phyloP scores from a whole-genome alignment of 2,329 filamentous ascomycete species.

The Cercospora brassicicola region DNA sequence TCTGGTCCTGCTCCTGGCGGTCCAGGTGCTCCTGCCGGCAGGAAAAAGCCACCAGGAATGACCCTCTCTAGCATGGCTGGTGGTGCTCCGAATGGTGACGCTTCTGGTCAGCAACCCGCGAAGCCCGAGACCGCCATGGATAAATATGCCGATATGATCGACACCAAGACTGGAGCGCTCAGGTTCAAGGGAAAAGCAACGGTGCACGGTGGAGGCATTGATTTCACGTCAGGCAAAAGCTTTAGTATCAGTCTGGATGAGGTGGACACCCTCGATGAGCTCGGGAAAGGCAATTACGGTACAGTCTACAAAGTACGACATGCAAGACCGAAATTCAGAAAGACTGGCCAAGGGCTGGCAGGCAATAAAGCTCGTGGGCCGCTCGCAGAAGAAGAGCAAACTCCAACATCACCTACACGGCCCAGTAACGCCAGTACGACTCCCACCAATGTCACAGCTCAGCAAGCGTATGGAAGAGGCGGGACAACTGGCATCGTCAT shows the following conservation, averaged over 20 bases:
- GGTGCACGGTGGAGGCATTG: constrained; percentile 83
- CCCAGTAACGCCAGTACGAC: constrained; percentile 36
- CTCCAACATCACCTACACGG: constrained; percentile 26
- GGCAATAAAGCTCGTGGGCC: constrained; percentile 55
- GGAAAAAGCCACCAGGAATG: constrained; percentile 46
- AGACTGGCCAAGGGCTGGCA: constrained; percentile 59
- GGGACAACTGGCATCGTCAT: constrained; percentile 75
- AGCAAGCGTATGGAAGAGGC: constrained; percentile 35
- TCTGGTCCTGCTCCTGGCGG: constrained; percentile 45
- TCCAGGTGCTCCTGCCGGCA: constrained; percentile 37
- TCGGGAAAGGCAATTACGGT: constrained; percentile 97
- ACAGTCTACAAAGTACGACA: constrained; percentile 97
- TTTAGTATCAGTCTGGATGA: constrained; percentile 96
- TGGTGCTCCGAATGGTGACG: constrained; percentile 33
- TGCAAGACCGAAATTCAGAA: constrained; percentile 65
- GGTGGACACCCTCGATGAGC: constrained; percentile 85
- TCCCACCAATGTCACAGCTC: constrained; percentile 22
- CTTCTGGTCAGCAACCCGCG: constrained; percentile 34
- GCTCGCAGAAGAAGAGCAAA: constrained; percentile 25
- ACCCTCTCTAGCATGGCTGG: constrained; percentile 49
- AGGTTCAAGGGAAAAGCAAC: constrained; percentile 91
- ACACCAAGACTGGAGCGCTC: constrained; percentile 85
- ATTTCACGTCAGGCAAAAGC: constrained; percentile 84
- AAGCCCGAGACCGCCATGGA: constrained; percentile 50
- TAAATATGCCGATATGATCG: constrained; percentile 78